Conservation (phyloP, 2,329 filamentous ascomycete species). For the Fonsecaea monophora region DNA sequence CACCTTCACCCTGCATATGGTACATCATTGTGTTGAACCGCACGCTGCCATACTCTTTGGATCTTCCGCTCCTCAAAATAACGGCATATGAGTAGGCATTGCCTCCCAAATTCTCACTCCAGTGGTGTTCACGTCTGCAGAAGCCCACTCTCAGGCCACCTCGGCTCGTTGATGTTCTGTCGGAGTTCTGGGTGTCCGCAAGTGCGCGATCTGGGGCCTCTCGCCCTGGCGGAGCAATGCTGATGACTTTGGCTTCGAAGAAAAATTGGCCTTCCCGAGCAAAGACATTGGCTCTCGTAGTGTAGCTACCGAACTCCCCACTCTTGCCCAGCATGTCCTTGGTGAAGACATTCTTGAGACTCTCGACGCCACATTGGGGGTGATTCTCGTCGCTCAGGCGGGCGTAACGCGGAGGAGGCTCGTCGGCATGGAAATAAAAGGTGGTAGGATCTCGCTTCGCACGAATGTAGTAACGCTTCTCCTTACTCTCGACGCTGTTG, state of each 20-base stretch:
- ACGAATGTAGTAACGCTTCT: conserved; percentile 40
- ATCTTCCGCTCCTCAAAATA: conserved; percentile 38
- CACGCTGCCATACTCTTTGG: conserved; percentile 63
- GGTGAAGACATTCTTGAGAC: conserved; percentile 80
- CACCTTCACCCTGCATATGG: conserved; percentile 87
- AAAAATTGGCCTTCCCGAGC: conserved; percentile 89
- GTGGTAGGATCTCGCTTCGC: conserved; percentile 39
- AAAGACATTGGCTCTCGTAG: conserved; percentile 84
- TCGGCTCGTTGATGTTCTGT: conserved; percentile 40
- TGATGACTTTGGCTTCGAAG: conserved; percentile 88
- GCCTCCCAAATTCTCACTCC: conserved; percentile 39
- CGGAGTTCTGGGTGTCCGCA: conserved; percentile 35
- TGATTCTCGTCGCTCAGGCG: conserved; percentile 89
- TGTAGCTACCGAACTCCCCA: conserved; percentile 81
- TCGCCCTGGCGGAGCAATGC: conserved; percentile 65
- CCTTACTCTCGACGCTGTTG: conserved; percentile 40
- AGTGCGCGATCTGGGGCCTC: conserved; percentile 40
- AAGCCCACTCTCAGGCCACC: conserved; percentile 59
- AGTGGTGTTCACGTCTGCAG: conserved; percentile 50
- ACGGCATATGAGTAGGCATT: conserved; percentile 41
- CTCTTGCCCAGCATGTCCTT: conserved; percentile 77
- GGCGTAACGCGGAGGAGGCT: conserved; percentile 80
- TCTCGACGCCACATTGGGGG: conserved; percentile 60
- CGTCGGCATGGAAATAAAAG: conserved; percentile 59
- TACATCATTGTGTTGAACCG: conserved; percentile 96